phyloP scores from a whole-genome alignment of 1,139 yeast genomes.

The Geotrichum phurueaensis region DNA sequence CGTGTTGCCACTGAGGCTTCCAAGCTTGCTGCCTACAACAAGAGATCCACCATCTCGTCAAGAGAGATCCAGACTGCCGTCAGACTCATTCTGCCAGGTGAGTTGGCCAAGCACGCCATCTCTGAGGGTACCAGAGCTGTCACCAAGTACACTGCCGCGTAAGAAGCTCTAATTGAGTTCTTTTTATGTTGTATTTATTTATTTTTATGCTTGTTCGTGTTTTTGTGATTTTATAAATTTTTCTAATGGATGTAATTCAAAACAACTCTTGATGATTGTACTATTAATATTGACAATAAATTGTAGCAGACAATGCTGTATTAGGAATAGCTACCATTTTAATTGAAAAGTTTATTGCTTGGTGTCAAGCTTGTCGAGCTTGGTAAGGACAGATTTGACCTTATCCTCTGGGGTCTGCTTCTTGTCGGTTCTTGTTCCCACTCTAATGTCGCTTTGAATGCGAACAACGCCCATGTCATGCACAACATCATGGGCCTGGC shows the following conservation, averaged over 20 bases:
- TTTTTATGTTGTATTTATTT: conserved; percentile 2
- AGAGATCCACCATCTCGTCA: conserved; percentile 97
- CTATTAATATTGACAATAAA: neutral
- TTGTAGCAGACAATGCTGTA: no score
- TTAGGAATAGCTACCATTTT: no score
- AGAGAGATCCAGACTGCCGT: conserved; percentile 99
- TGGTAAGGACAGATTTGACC: conserved; percentile 25
- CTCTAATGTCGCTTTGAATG: conserved; percentile 77
- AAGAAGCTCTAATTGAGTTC: conserved; percentile 10
- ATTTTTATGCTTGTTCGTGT: conserved; percentile 10
- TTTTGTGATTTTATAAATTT: conserved; percentile 6
- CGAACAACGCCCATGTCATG: conserved; percentile 67
- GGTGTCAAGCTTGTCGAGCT: neutral
- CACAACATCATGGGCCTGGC: conserved; percentile 66
- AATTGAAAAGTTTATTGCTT: neutral
- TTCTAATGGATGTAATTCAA: conserved; percentile 4
- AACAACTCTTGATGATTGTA: neutral
- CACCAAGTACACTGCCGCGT: conserved; percentile 87
- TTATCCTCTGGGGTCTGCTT: conserved; percentile 33
- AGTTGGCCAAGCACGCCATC: conserved; percentile 98
- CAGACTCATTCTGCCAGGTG: conserved; percentile 98
- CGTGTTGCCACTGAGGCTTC: conserved; percentile 91
- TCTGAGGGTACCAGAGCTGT: conserved; percentile 99
- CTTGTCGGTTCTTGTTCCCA: conserved; percentile 53
- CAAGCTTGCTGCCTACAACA: conserved; percentile 98